Base-by-base conservation (phyloP, 2,329 filamentous ascomycete genomes). In the Rhynchosporium agropyri region DNA sequence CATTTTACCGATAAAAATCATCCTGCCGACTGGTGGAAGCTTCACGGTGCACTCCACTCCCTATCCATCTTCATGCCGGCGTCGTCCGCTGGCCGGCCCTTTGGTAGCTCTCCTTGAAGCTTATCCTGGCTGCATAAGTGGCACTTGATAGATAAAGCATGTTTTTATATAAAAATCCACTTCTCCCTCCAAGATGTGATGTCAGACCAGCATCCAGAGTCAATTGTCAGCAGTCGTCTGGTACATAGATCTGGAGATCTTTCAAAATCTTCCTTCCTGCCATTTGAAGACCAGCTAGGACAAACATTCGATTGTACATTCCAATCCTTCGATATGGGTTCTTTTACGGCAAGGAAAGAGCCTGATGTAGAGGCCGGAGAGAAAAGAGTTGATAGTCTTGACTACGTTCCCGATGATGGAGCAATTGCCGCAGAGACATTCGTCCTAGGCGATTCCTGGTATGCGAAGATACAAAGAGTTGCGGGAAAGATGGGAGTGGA, bases 401-500 rank as follows among this genome's bases (percentile, higher is more conserved):
- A 68, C 15, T 68, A 66, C 31, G 60, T 73, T 51, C 62, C 68
- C 20, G 74, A 74, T 55, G 73, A 75, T 43, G 73, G 70, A 20
- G 72, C 71, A n/a, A 82, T 88, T 3, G 79, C 80, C 3, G 83
- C 83, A 29, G 83, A 88, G 70, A 83, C 76, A 65, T 87, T 89
- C 68, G 80, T 81, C 64, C 77, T 83, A 64, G 85, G 85, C 62
- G 75, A 83, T 70, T 79, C 78, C 42, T 69, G 78, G 62, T 86
- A 85, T 70, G 85, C 84, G 20, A 84, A 79, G 71, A 67, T 86
- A 0, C 87, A 89, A 74, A 81, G 85, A 36, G 70, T 90, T 13
- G 88, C 87, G 0, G 86, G 83, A 49, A 85, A 81, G 69, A 80
- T 89, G 66, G 84, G 87, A 48, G 83, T 92, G 60, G 89, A 93